Evolutionary conservation across 1,284 basidiomycete genomes (phyloP), one percentile per base, ranked within the genome.

Genomic region (Golubevia pallescens): DNA sequence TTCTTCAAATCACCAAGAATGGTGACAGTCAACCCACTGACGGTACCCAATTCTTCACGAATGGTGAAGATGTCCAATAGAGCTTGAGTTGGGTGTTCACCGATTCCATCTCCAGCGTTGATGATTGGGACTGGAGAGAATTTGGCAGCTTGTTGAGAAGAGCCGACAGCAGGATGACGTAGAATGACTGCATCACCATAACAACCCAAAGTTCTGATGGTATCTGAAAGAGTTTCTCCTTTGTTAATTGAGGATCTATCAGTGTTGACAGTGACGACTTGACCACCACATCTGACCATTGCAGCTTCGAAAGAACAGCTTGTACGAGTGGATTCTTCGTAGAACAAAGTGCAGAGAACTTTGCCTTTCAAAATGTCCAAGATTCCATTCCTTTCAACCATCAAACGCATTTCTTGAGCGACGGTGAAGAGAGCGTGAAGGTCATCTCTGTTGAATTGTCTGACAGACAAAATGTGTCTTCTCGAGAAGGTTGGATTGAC

Each of bases 61-160:
- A 99, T 99, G 55, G 95, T 97, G 87, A 94, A 99, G 28, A 97
- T 91, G 85, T 99, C 97, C 68, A 99, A 88, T 56, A 97, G 88
- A 28, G 93, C 94, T 91, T 97, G 97, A 4, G 94, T 97, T 1
- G 96, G 97, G 86, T 99, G 97, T 87, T 99, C 97, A 67, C 97
- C 97, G 63, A 94, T 90, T 42, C 97, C 97, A 85, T 99, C 97
- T 56, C 97, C 97, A 57, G 94, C 96, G 84, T 98, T 99, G 86
- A 99, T 89, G 78, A 99, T 91, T 0, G 97, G 97, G 0, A 99
- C 93, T 7, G 96, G 93, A 14, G 94, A 96, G 86, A 90, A 94
- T 86, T 97, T 97, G 57, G 96, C 95, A 14, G 81, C 81, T 21
- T 80, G 67, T 68, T 84, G 78, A n/a, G n/a, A n/a, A n/a, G n/a